Percentiles rank a stretch among this genome's conserved stretches.
Evolutionary conservation across 805 yeast species (phyloP).

Genomic region (Candida sphagnicola): DNA sequence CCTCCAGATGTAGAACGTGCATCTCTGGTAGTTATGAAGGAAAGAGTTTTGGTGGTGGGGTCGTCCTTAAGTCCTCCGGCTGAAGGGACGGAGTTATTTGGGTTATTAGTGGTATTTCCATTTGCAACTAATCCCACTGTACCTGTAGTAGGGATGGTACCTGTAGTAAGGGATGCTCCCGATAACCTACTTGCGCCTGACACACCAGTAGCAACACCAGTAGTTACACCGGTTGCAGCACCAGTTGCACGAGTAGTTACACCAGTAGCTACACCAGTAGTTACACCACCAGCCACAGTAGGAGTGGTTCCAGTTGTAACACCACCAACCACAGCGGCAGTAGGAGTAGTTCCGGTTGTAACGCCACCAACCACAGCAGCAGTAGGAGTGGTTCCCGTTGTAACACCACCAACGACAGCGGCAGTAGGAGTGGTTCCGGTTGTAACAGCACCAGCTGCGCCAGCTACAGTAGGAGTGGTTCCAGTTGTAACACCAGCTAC

Average conservation of each 20-base stretch:
- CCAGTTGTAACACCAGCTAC: slow-evolving; percentile 12
- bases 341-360: slow-evolving; percentile 13
- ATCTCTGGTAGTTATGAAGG: slow-evolving; percentile 31
- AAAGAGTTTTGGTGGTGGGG: slow-evolving; percentile 18
- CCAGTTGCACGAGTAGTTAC: slow-evolving; percentile 12
- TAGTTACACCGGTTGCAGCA: slow-evolving; percentile 10
- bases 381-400: slow-evolving; percentile 14
- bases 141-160: slow-evolving; percentile 8
- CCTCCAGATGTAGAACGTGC: slow-evolving; percentile 18
- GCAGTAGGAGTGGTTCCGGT: slow-evolving; percentile 14
- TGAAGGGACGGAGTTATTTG: slow-evolving; percentile 6
- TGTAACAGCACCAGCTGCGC: slow-evolving; percentile 11
- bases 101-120: slow-evolving; percentile 1
- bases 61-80: slow-evolving; percentile 14
- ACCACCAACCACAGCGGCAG: slow-evolving; percentile 14
- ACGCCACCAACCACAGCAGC: slow-evolving; percentile 15
- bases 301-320: slow-evolving; percentile 12
- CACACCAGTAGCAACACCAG: slow-evolving; percentile 9
- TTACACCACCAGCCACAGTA: slow-evolving; percentile 12
- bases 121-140: too few relatives aligned
- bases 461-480: slow-evolving; percentile 11
- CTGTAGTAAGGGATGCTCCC: slow-evolving; percentile 11
- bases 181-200: too few relatives aligned
- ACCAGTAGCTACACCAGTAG: slow-evolving; percentile 10
- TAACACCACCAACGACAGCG: slow-evolving; percentile 15